Base-by-base conservation (phyloP, 768 basidiomycete species). In the Rickenella mellea region DNA sequence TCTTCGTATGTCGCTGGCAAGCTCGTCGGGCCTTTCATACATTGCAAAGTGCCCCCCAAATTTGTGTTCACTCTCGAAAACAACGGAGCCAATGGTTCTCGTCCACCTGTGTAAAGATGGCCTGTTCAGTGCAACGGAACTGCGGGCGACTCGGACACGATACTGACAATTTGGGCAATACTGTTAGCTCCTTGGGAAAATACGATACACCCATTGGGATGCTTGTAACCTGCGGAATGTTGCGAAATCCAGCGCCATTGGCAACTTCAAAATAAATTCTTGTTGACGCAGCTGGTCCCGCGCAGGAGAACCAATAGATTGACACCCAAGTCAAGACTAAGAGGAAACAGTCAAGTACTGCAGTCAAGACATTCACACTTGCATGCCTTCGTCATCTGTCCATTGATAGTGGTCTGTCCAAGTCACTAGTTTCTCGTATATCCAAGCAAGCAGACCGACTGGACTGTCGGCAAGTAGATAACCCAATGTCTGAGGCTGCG, bases 261-360 rank as follows among this genome's bases (percentile, higher is more conserved):
- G 44, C 45, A 10, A 41, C 47, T 50, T 81, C 80, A 50, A 71
- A 79, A 54, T 80, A 81, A 15, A 78, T 78, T 10, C 77, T 63
- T 6, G 71, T 17, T 0, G 78, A 71, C 0, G 78, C 74, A 2
- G 75, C 65, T 5, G 80, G 77, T 0, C 77, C 77, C 0, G 70
- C 64, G 8, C 70, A 67, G 6, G 76, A 78, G 56, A 80, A 78
- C 63, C 66, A 71, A 50, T 72, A 77, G 9, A 76, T 62, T 2
- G 74, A 77, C 17, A 76, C 54, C 76, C 78, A 81, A 0, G 73
- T 76, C 24, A 81, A 49, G 1, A 79, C 78, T 78, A 42, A 72
- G 69, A 48, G 33, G 15, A 40, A 20, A 35, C 7, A 20, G 27
- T 3, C 20, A 45, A n/a, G 31, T 21, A 44, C 1, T 15, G 15